Evolutionary conservation across 2,329 filamentous ascomycete genomes (phyloP), one percentile per base, ranked within the genome.

Genomic region (Xylaria sp.): DNA sequence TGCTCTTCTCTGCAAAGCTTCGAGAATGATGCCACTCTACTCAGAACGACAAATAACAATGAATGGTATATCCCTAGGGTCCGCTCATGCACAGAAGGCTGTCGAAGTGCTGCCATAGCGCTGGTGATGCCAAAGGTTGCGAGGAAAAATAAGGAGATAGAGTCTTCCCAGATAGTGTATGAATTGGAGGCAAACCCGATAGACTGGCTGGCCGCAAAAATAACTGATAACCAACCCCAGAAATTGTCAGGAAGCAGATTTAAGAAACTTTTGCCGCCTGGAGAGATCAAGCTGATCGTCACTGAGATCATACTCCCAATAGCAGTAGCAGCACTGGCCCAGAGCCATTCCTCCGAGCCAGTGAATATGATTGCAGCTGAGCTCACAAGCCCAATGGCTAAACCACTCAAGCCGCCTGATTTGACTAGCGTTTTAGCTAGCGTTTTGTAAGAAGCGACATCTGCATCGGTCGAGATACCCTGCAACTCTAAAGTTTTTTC

Each of bases 91-190:
- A 83, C 78, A 35, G 84, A 82, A 53, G 87, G 83, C 66, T 93
- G 88, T 15, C 91, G 87, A 70, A 96, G 83, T 0, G 93, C 93
- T 2, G 90, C 88, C 11, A 92, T 77, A 11, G 90, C 85, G 35
- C 90, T 86, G n/a, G 89, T 82, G 6, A 93, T 76, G 29, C 93
- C 93, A 73, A 98, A 97, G 0, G 93, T 95, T 2, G 88, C 87
- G 60, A 97, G 85, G 78, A 98, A 94, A 79, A 96, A 97, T 3
- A 97, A 82, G 4, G 97, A 83, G 58, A 97, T 97, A 13, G 92
- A 91, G 72, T 99, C 95, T 78, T 99, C 95, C 93, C 95, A 99
- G 67, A 99, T 97, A 0, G 94, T 98, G 77, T 93, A 99, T 0
- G 95, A 99, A 77, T 99, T 99, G 3, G 95, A 95, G 0, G 94